A percentile compares a stretch with the other conserved stretches of the same genome.
Conservation (phyloP, 768 basidiomycete species). For the Pseudohyphozyma bogoriensis region DNA sequence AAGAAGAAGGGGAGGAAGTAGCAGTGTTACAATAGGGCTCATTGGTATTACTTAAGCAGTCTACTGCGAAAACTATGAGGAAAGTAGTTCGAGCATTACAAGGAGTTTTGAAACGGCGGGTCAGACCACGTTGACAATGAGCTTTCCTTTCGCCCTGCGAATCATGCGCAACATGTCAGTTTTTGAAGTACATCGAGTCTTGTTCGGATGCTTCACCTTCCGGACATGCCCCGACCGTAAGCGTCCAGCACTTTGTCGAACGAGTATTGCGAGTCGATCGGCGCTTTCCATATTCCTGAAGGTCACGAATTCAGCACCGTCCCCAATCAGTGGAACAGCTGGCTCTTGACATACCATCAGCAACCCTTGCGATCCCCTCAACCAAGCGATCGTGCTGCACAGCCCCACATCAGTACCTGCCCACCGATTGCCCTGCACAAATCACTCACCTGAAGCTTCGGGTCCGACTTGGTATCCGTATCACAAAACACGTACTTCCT, state of each 20-base stretch:
- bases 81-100: no score
- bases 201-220: slow-evolving; percentile 33
- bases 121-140: no score
- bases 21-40: no score
- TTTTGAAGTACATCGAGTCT: no score
- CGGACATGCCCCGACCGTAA: slow-evolving; percentile 52
- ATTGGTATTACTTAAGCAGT: no score
- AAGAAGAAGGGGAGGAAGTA: no score
- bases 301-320: neutral
- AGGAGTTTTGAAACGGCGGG: no score
- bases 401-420: no score
- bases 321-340: no score
- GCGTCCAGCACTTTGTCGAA: slow-evolving; percentile 54
- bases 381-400: slow-evolving; percentile 34
- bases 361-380: slow-evolving; percentile 37
- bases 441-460: neutral
- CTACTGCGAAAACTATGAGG: no score
- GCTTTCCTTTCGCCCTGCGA: slow-evolving; percentile 50
- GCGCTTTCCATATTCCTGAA: slow-evolving; percentile 47
- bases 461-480: no score
- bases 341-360: slow-evolving; percentile 40
- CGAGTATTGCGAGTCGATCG: slow-evolving; percentile 51
- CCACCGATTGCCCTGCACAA: no score
- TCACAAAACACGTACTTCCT: slow-evolving; percentile 14
- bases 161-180: neutral